phyloP scores from a whole-genome alignment of 805 yeast species.

The Millerozyma miso region DNA sequence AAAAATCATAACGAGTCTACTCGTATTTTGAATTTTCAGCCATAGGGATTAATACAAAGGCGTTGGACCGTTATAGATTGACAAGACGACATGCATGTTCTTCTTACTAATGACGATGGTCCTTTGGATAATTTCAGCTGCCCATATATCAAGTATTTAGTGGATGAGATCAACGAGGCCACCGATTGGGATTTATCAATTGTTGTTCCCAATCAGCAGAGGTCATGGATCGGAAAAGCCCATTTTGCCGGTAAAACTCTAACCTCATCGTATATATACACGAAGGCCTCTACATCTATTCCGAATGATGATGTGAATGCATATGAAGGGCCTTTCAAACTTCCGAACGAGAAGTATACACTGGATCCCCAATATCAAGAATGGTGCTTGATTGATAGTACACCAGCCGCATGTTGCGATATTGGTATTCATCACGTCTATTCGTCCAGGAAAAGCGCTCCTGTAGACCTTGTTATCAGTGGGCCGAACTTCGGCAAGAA shows the following conservation, averaged over 20 bases:
- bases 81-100: slow-evolving; percentile 43
- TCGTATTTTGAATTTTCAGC: too few species aligned
- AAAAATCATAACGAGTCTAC: too few species aligned
- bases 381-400: slow-evolving; percentile 86
- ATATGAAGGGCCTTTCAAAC: slow-evolving; percentile 64
- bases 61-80: too few species aligned
- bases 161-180: slow-evolving; percentile 55
- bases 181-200: slow-evolving; percentile 86
- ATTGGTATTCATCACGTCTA: slow-evolving; percentile 76
- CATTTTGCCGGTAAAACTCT: slow-evolving; percentile 78
- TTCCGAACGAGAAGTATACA: slow-evolving; percentile 40
- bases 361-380: slow-evolving; percentile 48
- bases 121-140: slow-evolving; percentile 78
- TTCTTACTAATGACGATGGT: slow-evolving; percentile 92
- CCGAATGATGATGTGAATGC: slow-evolving; percentile 34
- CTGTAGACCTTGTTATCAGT: slow-evolving; percentile 81
- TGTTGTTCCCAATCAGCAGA: slow-evolving; percentile 77
- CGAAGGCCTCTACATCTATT: slow-evolving; percentile 36
- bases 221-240: slow-evolving; percentile 98
- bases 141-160: slow-evolving; percentile 80
- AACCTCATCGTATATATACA: slow-evolving; percentile 60
- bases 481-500: slow-evolving; percentile 98
- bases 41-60: too few species aligned
- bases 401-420: slow-evolving; percentile 95
- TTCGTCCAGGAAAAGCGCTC: slow-evolving; percentile 39